Evolutionary conservation across 2,329 filamentous ascomycete species (phyloP).

Genomic region (Cladosporium halotolerans): DNA sequence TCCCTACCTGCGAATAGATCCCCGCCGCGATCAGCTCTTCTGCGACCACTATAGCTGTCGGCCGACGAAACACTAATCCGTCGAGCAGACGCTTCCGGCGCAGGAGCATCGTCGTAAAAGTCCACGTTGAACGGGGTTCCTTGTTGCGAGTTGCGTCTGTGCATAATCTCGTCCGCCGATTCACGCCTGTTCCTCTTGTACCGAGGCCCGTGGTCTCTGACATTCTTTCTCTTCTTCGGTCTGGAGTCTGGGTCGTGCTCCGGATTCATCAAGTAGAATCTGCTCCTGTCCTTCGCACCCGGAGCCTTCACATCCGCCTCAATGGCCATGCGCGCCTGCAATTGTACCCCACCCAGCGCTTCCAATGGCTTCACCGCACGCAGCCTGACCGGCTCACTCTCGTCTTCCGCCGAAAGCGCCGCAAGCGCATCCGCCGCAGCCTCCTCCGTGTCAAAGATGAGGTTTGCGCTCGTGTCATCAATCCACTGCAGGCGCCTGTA

Average conservation of each 20-base stretch:
- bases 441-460: constrained; percentile 61
- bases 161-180: constrained; percentile 1
- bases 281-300: constrained; percentile 72
- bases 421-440: constrained; percentile 50
- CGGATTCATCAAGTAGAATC: constrained; percentile 88
- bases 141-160: constrained; percentile 9
- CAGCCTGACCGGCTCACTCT: constrained; percentile 49
- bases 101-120: constrained; percentile 67
- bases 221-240: constrained; percentile 31
- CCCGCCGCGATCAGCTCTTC: constrained; percentile 18
- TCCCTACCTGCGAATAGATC: constrained; percentile 29
- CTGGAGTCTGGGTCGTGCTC: constrained; percentile 78
- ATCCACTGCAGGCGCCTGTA: constrained; percentile 80
- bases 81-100: not conserved
- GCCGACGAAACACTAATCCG: constrained; percentile 19
- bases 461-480: constrained; percentile 83
- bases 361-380: constrained; percentile 64
- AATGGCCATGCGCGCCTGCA: constrained; percentile 70
- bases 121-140: constrained; percentile 58
- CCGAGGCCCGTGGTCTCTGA: constrained; percentile 10
- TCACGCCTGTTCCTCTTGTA: constrained; percentile 16
- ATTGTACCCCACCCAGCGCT: constrained; percentile 59
- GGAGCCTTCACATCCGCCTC: constrained; percentile 71
- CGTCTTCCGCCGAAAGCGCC: constrained; percentile 38
- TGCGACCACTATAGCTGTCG: constrained; percentile 14